Evolutionary conservation across 495 filamentous ascomycete species (phyloP), one percentile per base, ranked within the genome.

Genomic region (Talaromyces thailandensis): DNA sequence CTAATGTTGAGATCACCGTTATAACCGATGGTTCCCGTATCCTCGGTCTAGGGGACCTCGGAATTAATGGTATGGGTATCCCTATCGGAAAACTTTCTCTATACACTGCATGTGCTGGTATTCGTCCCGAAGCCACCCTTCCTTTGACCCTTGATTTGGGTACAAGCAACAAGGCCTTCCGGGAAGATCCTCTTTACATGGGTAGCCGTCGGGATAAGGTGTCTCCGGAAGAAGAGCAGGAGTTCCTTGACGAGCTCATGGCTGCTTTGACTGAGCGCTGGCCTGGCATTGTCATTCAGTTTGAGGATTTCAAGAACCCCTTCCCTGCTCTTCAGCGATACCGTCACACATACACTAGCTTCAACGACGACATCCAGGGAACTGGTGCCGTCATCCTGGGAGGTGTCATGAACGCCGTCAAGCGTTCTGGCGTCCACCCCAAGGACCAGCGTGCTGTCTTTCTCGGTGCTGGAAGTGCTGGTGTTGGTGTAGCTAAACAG

Each of bases 301-400:
- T 96, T 66, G 94, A 98, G 76, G 94, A 98, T 65, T 98, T 96
- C 78, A 96, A 98, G 82, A 96, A 93, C 66, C 94, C 94, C 14
- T 98, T 98, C 84, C 89, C 91, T 61, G 91, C 93, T 56, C 82
- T 98, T 45, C 88, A 96, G 72, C 84, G 92, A 51, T 98, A 97
- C 73, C 87, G 88, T 53, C 83, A 89, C 67, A 84, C 80, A 58
- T 92, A 95, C 78, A 95, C 92, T 71, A 93, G 89, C 79, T 98
- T 98, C 84, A 98, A 98, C 70, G 94, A 98, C 69, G 94, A 98
- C 69, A 93, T 98, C 70, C 94, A 98, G 81, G 94, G 94, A 68
- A 98, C 94, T 67, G 94, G 94, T 64, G 92, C 94, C 64, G 94
- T 98, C 65, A 91, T 98, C 63, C 82, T 98, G 45, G 92, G 84